Evolutionary conservation across 2,329 filamentous ascomycete species (phyloP), one percentile per base, ranked within the genome.

Genomic region (Sarocladium brachiariae): DNA sequence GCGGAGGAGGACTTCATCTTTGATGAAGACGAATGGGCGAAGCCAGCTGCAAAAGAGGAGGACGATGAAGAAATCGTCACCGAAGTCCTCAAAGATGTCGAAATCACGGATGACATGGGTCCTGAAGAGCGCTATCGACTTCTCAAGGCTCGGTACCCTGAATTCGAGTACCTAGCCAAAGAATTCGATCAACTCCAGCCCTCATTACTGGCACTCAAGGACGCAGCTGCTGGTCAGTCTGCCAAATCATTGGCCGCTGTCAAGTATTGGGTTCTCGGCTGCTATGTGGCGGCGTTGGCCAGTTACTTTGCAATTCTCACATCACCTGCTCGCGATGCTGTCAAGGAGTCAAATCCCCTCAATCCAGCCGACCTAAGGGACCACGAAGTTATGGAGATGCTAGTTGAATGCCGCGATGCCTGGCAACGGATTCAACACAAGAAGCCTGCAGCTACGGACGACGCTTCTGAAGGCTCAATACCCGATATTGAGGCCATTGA

Each of bases 231-330:
- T 50, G 70, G 69, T 6, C 75, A 73, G 59, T 66, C 69, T 10
- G 70, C 65, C 53, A 74, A 70, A 51, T 80, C 80, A 2, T 65
- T 85, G n/a, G 72, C 79, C 19, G 73, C 83, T 8, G 75, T 89
- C 52, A 93, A 92, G 65, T 84, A 87, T 63, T 84, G 89, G 65
- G 83, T 91, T 10, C 74, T 95, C 34, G 85, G 88, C 4, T 88
- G 90, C 53, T 97, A 99, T 63, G 74, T 97, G 21, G 89, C 87
- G 38, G 79, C 89, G 1, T 75, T 99, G 57, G 85, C 87, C 46
- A 91, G 96, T 81, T 99, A 99, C 67, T 96, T 99, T 65, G 88
- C 91, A 33, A 79, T 97, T 31, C 72, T 99, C n/a, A 89, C 89
- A 10, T 95, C 89, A 0, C 84, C 89, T 1, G 78, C 84, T 2